Conservation (phyloP, 306 rosid species). For the Medicago truncatula region DNA sequence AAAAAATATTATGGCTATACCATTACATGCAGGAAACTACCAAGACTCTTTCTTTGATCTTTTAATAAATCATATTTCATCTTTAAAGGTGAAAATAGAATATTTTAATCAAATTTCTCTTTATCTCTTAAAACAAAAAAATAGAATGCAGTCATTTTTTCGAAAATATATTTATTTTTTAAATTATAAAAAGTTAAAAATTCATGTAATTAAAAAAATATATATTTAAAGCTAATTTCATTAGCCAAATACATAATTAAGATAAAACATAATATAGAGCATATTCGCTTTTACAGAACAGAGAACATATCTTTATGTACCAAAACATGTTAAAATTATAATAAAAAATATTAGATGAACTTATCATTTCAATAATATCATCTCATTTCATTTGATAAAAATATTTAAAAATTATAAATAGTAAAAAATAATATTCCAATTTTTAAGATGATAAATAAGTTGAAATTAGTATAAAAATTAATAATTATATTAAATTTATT, state of each 20-base stretch:
- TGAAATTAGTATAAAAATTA: not conserved
- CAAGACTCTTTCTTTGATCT: not conserved
- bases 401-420: not conserved
- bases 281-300: not conserved
- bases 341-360: not conserved
- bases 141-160: not conserved
- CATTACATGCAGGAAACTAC: not conserved
- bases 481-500: not conserved
- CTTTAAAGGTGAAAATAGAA: constrained; percentile 5
- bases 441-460: not conserved
- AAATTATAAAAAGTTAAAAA: constrained; percentile 6
- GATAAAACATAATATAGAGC: not conserved
- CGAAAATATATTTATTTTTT: not conserved
- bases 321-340: not conserved
- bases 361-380: not conserved
- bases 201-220: not conserved
- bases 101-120: not conserved
- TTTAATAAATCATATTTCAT: not conserved
- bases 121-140: not conserved
- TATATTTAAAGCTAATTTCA: constrained; percentile 1
- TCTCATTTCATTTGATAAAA: not conserved
- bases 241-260: not conserved
- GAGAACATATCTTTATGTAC: not conserved
- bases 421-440: not conserved
- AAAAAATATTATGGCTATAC: constrained; percentile 1